Percentiles rank a stretch among this genome's conserved stretches.
Evolutionary conservation across 768 basidiomycete species (phyloP).

Genomic region (Suillus occidentalis): DNA sequence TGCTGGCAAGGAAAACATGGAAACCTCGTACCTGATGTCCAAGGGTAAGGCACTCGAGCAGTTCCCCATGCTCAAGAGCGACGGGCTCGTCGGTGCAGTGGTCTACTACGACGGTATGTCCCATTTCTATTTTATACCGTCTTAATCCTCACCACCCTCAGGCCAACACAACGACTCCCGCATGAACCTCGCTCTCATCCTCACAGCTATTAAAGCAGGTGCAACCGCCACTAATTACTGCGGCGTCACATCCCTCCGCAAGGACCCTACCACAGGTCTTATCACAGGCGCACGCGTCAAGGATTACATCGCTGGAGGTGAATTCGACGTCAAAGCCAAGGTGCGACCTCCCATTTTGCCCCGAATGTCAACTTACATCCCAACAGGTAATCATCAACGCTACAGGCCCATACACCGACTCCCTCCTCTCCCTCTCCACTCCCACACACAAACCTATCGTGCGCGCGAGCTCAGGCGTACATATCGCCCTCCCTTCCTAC

Average conservation of each 20-base stretch:
- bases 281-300: slow-evolving; percentile 67
- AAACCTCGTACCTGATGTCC: slow-evolving; percentile 91
- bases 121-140: background rate
- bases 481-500: slow-evolving; percentile 96
- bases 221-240: slow-evolving; percentile 88
- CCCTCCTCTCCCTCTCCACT: slow-evolving; percentile 79
- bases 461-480: slow-evolving; percentile 88
- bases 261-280: slow-evolving; percentile 62
- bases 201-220: slow-evolving; percentile 93
- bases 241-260: slow-evolving; percentile 78
- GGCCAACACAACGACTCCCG: slow-evolving; percentile 98
- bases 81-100: slow-evolving; percentile 90
- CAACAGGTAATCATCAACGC: slow-evolving; percentile 89
- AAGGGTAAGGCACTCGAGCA: slow-evolving; percentile 90
- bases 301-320: slow-evolving; percentile 81
- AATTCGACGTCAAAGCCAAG: slow-evolving; percentile 82
- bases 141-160: slow-evolving; percentile 27
- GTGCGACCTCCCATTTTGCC: slow-evolving; percentile 31
- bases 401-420: slow-evolving; percentile 92
- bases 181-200: slow-evolving; percentile 94
- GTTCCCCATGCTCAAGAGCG: slow-evolving; percentile 94
- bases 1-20: slow-evolving; percentile 97
- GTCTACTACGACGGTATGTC: slow-evolving; percentile 93
- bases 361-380: background rate
- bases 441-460: slow-evolving; percentile 82